Evolutionary conservation across 2,329 filamentous ascomycete genomes (phyloP).

Genomic region (Neofusicoccum cordaticola): DNA sequence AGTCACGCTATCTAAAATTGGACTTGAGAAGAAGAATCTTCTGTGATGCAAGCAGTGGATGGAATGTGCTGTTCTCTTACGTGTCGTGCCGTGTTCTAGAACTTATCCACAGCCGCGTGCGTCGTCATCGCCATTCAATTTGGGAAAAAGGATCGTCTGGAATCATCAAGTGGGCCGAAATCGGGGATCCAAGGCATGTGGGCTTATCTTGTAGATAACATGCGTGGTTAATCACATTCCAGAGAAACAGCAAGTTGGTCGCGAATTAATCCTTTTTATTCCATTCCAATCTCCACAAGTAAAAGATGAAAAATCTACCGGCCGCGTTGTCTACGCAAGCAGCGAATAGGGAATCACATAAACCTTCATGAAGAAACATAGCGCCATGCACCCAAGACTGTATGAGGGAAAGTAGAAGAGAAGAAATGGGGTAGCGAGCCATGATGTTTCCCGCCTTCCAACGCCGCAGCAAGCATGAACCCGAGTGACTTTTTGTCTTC

Average conservation of each 20-base stretch:
- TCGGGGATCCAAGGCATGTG: no score
- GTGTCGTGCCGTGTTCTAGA: no score
- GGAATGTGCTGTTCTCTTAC: no score
- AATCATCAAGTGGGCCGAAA: no score
- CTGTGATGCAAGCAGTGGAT: no score
- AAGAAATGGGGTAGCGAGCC: neutral
- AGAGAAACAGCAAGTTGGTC: neutral
- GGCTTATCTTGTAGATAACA: no score
- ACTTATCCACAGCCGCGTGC: no score
- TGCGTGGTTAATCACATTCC: neutral
- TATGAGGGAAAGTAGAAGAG: neutral
- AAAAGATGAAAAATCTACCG: neutral
- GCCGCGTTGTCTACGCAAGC: neutral
- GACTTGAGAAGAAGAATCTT: no score
- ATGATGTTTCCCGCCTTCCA: neutral
- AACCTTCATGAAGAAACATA: neutral
- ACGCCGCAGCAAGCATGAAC: slow-evolving; percentile 3
- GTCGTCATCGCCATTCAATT: no score
- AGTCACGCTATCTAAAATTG: no score
- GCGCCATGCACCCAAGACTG: slow-evolving; percentile 5
- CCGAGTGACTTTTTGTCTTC: neutral
- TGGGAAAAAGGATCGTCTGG: no score
- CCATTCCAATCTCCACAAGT: neutral
- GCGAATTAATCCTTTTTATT: neutral
- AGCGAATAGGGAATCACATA: slow-evolving; percentile 11